These are phyloP conservation scores for Lasiosphaeria hispida DNA, from an alignment of 495 filamentous ascomycete species.

Conservation along the genomic window DNA sequence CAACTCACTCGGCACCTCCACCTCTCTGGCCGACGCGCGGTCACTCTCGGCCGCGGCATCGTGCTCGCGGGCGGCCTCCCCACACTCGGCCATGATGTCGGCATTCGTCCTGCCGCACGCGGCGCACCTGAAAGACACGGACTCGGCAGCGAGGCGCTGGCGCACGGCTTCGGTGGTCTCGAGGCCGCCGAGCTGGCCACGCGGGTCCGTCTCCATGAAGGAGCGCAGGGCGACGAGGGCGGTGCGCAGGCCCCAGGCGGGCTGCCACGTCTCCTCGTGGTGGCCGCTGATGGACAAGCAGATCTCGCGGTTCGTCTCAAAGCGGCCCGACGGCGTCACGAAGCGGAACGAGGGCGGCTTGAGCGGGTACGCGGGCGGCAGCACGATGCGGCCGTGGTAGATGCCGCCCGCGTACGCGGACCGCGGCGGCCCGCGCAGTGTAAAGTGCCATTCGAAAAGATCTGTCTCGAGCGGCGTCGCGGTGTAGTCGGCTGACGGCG, in stretches of 20 bases:
- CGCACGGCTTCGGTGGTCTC: conserved; percentile 65
- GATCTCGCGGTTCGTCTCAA: conserved; percentile 96
- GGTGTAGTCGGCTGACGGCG: conserved; percentile 77
- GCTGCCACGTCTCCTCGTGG: conserved; percentile 98
- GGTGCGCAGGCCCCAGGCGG: conserved; percentile 90
- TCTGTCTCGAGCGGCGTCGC: conserved; percentile 80
- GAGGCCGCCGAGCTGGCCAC: conserved; percentile 84
- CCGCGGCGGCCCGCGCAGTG: conserved; percentile 80
- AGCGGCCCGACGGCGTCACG: conserved; percentile 84
- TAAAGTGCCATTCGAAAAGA: conserved; percentile 99
- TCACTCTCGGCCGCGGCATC: conserved; percentile 38
- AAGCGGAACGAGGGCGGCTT: conserved; percentile 93
- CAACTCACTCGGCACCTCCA: conserved; percentile 55
- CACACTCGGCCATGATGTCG: conserved; percentile 67
- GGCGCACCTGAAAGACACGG: conserved; percentile 59
- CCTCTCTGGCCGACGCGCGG: conserved; percentile 37
- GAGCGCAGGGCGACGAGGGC: conserved; percentile 66
- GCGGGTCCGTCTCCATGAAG: conserved; percentile 73
- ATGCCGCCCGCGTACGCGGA: conserved; percentile 75
- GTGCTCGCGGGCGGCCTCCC: conserved; percentile 53
- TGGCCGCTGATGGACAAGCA: conserved; percentile 90
- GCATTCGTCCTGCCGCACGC: conserved; percentile 62
- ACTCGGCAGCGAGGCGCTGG: conserved; percentile 62
- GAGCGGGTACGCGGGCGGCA: conserved; percentile 84
- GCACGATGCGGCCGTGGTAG: conserved; percentile 93